Evolutionary conservation across 805 yeast genomes (phyloP), one percentile per base, ranked within the genome.

Genomic region (Metschnikowia drakensbergensis): DNA sequence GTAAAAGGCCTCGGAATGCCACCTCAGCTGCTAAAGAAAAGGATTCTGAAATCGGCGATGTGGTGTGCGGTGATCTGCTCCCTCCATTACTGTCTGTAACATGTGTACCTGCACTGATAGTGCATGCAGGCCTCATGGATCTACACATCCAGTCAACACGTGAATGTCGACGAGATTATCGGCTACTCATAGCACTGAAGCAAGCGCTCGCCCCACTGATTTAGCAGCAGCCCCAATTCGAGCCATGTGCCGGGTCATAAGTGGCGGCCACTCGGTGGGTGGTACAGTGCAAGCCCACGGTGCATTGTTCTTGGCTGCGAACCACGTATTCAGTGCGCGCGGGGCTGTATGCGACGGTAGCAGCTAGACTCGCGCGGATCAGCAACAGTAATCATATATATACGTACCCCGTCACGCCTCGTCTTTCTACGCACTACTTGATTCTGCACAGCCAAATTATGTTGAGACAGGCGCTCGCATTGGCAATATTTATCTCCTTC

Each of bases 401-500:
- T 26, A 40, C 31, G 43, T 40, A 8, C 23, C 10, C 26, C 17
- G 45, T 42, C 45, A 42, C 45, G 45, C 45, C 29, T 42, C 4
- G 10, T n/a, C 29, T 3, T 11, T 42, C 37, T 34, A 42, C 45
- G 45, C 45, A 42, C 45, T 42, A 41, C 44, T 33, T 13, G 13
- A 42, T 23, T 32, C 48, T 51, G 52, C 52, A 48, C 44, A 44
- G 42, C 43, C 45, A 33, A 42, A 26, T 7, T 26, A 51, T 51
- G 54, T 37, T 48, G 25, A 45, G 50, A 39, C 42, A 46, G 32
- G 39, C 54, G 22, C 45, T 51, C 50, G 49, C 52, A 37, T 40
- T 48, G 35, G 52, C 48, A 31, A 40, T 46, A 22, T 46, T 51
- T 33, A 36, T 46, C 8, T 13, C 47, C 22, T 38, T 46, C 11